Conservation (phyloP, 148 eudicot species). For the Arctostaphylos glauca region DNA sequence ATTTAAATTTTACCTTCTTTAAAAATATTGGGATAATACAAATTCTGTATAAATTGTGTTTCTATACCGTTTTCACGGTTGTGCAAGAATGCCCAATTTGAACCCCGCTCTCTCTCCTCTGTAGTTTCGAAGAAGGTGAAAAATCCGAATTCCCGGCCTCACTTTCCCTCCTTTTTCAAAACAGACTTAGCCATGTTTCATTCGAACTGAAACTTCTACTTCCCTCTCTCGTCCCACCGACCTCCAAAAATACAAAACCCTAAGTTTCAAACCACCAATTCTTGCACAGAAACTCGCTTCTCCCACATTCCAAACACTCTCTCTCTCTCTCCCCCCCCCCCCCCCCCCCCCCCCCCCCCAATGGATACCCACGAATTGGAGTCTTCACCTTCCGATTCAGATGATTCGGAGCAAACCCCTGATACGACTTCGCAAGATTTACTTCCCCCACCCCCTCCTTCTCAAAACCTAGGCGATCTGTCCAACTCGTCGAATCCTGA, state of each 20-base stretch:
- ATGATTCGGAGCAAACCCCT: constrained; percentile 10
- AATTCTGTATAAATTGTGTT: too few species aligned
- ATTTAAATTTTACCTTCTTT: too few species aligned
- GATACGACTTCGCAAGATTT: constrained; percentile 6
- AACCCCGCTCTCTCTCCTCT: too few species aligned
- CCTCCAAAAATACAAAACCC: constrained; percentile 9
- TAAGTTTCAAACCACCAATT: constrained; percentile 3
- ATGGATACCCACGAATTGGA: constrained; percentile 11
- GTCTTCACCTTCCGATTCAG: constrained; percentile 12
- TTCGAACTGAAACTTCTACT: constrained; percentile 1
- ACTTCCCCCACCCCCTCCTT: not conserved
- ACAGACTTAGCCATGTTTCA: not conserved
- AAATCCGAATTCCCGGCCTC: constrained; percentile 12
- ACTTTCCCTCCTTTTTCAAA: constrained; percentile 31
- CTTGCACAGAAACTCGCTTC: not conserved
- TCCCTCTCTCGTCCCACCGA: constrained; percentile 3
- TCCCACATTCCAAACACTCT: not conserved
- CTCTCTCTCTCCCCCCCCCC: not conserved
- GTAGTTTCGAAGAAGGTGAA: not conserved
- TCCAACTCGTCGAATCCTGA: not conserved
- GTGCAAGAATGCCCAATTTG: too few species aligned
- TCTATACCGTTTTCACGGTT: too few species aligned
- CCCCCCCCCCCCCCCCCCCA: not conserved
- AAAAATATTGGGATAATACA: too few species aligned
- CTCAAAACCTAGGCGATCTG: constrained; percentile 17